Percentiles rank a stretch among this genome's conserved stretches.
These are phyloP conservation scores for Pleurotus giganteus DNA, from an alignment of 768 basidiomycete species.

Conservation along the genomic window DNA sequence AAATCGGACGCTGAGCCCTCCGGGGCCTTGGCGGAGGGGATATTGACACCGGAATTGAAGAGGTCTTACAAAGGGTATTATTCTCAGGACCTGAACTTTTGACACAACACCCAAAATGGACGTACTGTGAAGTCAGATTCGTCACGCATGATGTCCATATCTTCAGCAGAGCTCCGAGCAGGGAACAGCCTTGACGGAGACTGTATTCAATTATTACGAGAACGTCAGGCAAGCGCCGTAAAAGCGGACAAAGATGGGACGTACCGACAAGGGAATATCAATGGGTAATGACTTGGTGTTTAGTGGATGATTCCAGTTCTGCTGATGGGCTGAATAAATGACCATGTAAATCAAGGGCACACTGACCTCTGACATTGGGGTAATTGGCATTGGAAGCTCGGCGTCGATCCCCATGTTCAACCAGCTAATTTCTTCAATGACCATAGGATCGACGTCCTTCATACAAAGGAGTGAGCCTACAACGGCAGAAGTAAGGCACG, in stretches of 20 bases:
- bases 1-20: slow-evolving; percentile 19
- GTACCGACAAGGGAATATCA: slow-evolving; percentile 4
- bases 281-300: neutral
- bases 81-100: neutral
- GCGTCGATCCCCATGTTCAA: slow-evolving; percentile 7
- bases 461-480: neutral
- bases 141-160: neutral
- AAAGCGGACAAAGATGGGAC: neutral
- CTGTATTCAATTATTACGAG: neutral
- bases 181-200: slow-evolving; percentile 1
- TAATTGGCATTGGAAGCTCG: neutral
- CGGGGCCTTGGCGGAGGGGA: slow-evolving; percentile 14
- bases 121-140: neutral
- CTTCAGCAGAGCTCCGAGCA: neutral
- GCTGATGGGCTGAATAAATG: neutral
- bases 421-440: slow-evolving; percentile 9
- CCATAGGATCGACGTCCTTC: slow-evolving; percentile 5
- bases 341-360: neutral
- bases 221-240: neutral
- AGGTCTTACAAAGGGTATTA: slow-evolving; percentile 11
- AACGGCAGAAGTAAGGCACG: neutral
- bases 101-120: neutral
- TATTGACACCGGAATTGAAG: slow-evolving; percentile 10
- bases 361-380: slow-evolving; percentile 5
- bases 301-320: neutral